Conservation (phyloP, 768 basidiomycete genomes). For the Lanmaoa rubissima region DNA sequence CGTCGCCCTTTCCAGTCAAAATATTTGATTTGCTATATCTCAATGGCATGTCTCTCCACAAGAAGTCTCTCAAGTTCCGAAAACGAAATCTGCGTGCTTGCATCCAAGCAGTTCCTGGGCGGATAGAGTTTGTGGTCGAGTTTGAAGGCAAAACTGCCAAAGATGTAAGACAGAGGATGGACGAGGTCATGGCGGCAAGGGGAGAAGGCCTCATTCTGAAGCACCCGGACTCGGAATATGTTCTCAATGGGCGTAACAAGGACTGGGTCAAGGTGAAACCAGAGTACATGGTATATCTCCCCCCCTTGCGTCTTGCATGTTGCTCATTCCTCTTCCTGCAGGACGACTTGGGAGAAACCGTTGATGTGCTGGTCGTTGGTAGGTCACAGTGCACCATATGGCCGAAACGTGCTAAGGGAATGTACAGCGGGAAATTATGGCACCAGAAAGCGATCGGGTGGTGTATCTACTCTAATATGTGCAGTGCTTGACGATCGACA, state of each 20-base stretch:
- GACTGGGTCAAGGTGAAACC: conserved; percentile 97
- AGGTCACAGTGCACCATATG: conserved; percentile 22
- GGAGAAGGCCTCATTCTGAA: conserved; percentile 96
- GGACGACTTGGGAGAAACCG: conserved; percentile 92
- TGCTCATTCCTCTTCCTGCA: conserved; percentile 26
- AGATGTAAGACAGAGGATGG: conserved; percentile 79
- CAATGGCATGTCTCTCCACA: conserved; percentile 76
- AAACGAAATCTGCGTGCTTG: conserved; percentile 74
- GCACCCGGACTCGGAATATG: conserved; percentile 75
- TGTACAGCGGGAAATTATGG: conserved; percentile 84
- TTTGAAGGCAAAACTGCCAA: conserved; percentile 74
- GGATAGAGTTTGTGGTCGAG: conserved; percentile 76
- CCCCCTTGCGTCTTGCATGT: not conserved
- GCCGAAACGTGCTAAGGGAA: not conserved
- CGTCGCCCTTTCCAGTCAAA: conserved; percentile 65
- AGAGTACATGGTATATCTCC: conserved; percentile 70
- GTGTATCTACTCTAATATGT: conserved; percentile 86
- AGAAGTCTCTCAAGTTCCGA: conserved; percentile 68
- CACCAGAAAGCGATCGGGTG: conserved; percentile 79
- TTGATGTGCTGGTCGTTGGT: conserved; percentile 91
- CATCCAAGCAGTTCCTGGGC: conserved; percentile 67
- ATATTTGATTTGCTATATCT: conserved; percentile 92
- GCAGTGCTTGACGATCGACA: conserved; percentile 80
- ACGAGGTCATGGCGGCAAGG: conserved; percentile 75
- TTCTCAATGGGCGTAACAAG: conserved; percentile 81